phyloP scores from a whole-genome alignment of 192 early-diverging fungal genomes.

The Hyaloraphidium curvatum region DNA sequence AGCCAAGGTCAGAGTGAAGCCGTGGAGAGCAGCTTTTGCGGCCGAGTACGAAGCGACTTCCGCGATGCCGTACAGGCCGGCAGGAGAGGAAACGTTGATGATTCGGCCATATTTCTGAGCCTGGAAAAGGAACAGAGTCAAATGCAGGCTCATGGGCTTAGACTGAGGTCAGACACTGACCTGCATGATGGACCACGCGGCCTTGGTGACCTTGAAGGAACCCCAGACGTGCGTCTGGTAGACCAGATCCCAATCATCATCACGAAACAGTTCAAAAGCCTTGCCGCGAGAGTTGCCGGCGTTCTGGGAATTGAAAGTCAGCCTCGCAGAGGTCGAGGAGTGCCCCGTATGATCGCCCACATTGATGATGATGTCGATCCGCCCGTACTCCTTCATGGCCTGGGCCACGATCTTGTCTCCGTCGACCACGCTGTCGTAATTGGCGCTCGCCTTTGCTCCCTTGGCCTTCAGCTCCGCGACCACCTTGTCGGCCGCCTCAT shows the following conservation, averaged over 20 bases:
- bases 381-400: conserved; percentile 8
- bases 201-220: conserved; percentile 89
- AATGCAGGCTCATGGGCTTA: too few species aligned
- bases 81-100: conserved; percentile 88
- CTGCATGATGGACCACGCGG: conserved; percentile 11
- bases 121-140: too few species aligned
- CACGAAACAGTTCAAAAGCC: conserved; percentile 87
- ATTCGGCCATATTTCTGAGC: conserved; percentile 89
- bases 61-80: conserved; percentile 98
- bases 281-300: conserved; percentile 95
- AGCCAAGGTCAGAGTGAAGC: conserved; percentile 79
- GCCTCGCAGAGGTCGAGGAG: too few species aligned
- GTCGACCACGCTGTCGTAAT: conserved; percentile 84
- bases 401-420: conserved; percentile 81
- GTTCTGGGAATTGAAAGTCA: too few species aligned
- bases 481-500: conserved; percentile 44
- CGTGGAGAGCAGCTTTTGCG: conserved; percentile 85
- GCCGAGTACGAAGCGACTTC: conserved; percentile 69
- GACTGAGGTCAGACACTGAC: not conserved
- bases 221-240: conserved; percentile 83
- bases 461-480: conserved; percentile 57
- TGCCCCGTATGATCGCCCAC: too few species aligned
- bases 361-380: conserved; percentile 56
- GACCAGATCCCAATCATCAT: conserved; percentile 94
- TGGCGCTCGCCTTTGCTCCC: conserved; percentile 80